These are phyloP conservation scores for Aspergillus chevalieri DNA, from an alignment of 2,329 filamentous ascomycete species.

Conservation along the genomic window DNA sequence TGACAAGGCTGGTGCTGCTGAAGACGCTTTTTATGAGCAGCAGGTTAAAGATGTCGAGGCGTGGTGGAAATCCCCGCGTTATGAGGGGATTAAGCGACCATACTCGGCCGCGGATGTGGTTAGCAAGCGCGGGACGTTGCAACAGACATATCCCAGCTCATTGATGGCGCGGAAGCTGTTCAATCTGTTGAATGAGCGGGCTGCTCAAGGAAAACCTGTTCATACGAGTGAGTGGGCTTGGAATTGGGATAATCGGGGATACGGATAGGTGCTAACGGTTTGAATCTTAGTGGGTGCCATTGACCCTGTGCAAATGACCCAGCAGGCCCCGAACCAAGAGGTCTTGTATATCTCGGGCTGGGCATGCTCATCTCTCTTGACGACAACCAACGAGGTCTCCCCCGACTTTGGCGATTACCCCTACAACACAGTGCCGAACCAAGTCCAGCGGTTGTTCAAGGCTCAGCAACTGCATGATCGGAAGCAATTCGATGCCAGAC, in stretches of 20 bases:
- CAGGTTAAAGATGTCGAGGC: conserved; percentile 78
- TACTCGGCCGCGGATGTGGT: conserved; percentile 89
- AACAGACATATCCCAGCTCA: conserved; percentile 85
- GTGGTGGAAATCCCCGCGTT: conserved; percentile 87
- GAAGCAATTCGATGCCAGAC: conserved; percentile 82
- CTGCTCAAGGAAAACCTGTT: conserved; percentile 74
- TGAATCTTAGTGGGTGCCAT: conserved; percentile 76
- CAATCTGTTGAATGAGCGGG: conserved; percentile 73
- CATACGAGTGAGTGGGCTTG: conserved; percentile 65
- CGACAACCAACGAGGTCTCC: conserved; percentile 92
- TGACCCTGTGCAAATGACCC: conserved; percentile 98
- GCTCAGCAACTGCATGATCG: conserved; percentile 95
- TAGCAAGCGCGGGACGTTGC: conserved; percentile 81
- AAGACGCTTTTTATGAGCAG: conserved; percentile 77
- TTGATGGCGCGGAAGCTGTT: conserved; percentile 94
- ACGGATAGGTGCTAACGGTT: conserved; percentile 7
- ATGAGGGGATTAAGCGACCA: conserved; percentile 80
- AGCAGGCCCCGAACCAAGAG: conserved; percentile 93
- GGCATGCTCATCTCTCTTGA: conserved; percentile 92
- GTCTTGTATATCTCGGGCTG: conserved; percentile 94
- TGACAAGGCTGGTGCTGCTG: conserved; percentile 69
- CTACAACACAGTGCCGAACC: conserved; percentile 97
- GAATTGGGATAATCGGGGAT: background rate
- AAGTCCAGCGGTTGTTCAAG: conserved; percentile 92
- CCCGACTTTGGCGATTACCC: conserved; percentile 98